Percentiles rank a stretch among this genome's conserved stretches.
phyloP scores from a whole-genome alignment of 2,329 filamentous ascomycete species.

The Malbranchea zuffiana region DNA sequence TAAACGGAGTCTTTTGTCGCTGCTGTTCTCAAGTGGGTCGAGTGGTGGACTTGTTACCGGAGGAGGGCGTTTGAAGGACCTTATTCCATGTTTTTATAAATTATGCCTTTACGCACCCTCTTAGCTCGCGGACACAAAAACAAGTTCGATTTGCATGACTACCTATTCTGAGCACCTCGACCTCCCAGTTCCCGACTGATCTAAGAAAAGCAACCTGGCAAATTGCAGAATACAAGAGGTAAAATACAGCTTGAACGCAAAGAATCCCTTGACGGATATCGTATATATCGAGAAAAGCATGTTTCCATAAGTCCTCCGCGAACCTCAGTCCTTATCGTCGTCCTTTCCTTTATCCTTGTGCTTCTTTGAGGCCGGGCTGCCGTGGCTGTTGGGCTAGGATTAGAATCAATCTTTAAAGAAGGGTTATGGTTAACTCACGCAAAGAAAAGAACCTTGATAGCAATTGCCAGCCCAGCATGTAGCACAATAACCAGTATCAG shows the following conservation, averaged over 20 bases:
- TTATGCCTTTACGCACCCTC: conserved; percentile 8
- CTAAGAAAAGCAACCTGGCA: too few species aligned
- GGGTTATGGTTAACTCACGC: conserved; percentile 45
- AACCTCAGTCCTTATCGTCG: conserved; percentile 22
- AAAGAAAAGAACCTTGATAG: conserved; percentile 96
- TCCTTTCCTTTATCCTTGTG: conserved; percentile 26
- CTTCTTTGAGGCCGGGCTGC: conserved; percentile 50
- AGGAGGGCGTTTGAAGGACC: conserved; percentile 10
- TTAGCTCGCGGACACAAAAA: conserved; percentile 10
- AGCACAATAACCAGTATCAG: conserved; percentile 72
- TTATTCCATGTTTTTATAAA: conserved; percentile 12
- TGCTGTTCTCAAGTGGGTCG: conserved; percentile 6
- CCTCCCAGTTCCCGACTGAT: too few species aligned
- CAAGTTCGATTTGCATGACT: conserved; percentile 7
- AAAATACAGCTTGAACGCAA: too few species aligned
- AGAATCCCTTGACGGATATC: too few species aligned
- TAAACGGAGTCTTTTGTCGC: conserved; percentile 33
- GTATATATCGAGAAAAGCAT: too few species aligned
- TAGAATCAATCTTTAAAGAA: conserved; percentile 9
- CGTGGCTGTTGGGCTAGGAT: conserved; percentile 38
- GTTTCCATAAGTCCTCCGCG: too few species aligned
- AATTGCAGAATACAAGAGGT: too few species aligned
- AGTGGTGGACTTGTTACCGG: conserved; percentile 8
- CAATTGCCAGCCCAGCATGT: conserved; percentile 80
- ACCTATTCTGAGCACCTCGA: too few species aligned